phyloP scores from a whole-genome alignment of 2,329 filamentous ascomycete species.

The Talaromyces pinophilus region DNA sequence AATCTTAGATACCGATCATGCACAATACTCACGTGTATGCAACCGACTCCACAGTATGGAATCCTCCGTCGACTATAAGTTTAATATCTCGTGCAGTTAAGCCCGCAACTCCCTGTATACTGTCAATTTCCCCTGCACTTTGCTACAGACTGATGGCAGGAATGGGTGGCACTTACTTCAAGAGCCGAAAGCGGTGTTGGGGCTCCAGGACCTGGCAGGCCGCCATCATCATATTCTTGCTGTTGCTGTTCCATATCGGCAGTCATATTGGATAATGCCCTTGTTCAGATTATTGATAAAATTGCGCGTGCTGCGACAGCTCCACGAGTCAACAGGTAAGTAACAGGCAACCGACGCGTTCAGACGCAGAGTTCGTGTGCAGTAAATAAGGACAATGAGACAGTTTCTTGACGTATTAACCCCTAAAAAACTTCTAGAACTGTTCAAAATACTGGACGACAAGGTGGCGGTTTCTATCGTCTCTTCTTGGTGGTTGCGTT shows the following conservation, averaged over 20 bases:
- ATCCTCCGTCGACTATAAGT: constrained; percentile 85
- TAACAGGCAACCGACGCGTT: neutral
- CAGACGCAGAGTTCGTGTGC: neutral
- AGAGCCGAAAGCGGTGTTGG: constrained; percentile 83
- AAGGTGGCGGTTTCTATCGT: neutral
- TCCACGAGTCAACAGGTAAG: neutral
- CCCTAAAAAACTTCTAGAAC: neutral
- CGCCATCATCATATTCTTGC: constrained; percentile 71
- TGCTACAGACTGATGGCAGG: neutral
- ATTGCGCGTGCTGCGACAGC: neutral
- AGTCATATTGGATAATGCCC: constrained; percentile 35
- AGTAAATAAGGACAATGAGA: neutral
- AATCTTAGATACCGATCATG: neutral
- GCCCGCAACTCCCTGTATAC: constrained; percentile 74
- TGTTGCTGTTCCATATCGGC: constrained; percentile 65
- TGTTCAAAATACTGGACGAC: neutral
- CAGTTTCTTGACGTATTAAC: neutral
- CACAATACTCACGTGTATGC: constrained; percentile 74
- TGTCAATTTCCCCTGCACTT: neutral
- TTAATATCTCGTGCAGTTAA: constrained; percentile 96
- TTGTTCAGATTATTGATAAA: neutral
- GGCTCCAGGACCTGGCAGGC: constrained; percentile 81
- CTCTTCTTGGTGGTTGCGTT: neutral
- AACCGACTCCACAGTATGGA: constrained; percentile 91
- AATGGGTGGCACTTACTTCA: constrained; percentile 61